Evolutionary conservation across 2,329 filamentous ascomycete genomes (phyloP), one percentile per base, ranked within the genome.

Genomic region (Tolypocladium capitatum): DNA sequence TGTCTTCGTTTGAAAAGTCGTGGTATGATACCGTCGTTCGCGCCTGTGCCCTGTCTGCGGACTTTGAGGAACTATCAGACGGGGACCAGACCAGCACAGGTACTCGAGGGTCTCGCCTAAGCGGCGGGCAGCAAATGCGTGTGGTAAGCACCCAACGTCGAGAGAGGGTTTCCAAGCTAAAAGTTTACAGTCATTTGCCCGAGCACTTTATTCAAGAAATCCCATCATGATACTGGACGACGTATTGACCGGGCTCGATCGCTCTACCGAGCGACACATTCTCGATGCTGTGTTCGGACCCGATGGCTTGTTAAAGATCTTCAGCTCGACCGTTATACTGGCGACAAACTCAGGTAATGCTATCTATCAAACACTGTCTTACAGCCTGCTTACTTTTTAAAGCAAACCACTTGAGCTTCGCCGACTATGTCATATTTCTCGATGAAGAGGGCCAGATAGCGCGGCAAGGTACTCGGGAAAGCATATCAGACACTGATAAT

Each of bases 201-300:
- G 59, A 9, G 57, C 59, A 5, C 40, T 60, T 0, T 61, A 56
- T 33, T 57, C 54, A 0, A 46, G 52, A n/a, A 53, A 52, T 13
- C 32, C 48, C 2, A 48, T 63, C 8, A 46, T 63, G 2, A 51
- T 66, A 7, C 50, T 65, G 1, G 63, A 66, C 30, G 63, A 65
- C 32, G 57, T 62, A 6, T 53, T 65, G 16, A 63, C 59, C 1
- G 63, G 63, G 4, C 57, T 68, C 3, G 66, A 68, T 46, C 54
- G 59, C 6, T 55, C 63, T 8, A 70, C 68, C 0, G 65, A 68
- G 43, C 55, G 63, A 24, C 58, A 60, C 10, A 63, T 70, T 1
- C 64, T 68, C 32, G 52, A 58, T 0, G 54, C 56, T 2, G 60
- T 69, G 0, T 66, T 71, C 45, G 59, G 61, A 1, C 27, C 28